A percentile compares a stretch with the other conserved stretches of the same genome.
Evolutionary conservation across 169 alveolate species (phyloP).

Genomic region (Hammondia hammondi): DNA sequence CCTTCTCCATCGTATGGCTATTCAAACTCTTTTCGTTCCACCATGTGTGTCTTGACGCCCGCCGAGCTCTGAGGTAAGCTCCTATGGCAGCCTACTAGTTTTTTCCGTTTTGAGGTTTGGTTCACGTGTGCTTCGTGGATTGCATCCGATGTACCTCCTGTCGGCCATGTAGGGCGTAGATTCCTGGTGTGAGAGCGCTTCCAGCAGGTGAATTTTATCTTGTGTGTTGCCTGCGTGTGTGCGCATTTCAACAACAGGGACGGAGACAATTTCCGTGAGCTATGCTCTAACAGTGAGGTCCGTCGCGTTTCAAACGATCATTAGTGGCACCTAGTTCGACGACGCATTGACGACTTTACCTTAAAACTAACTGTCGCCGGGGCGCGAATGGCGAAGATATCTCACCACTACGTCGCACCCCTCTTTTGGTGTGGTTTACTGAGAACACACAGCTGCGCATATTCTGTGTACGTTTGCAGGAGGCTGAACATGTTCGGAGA

Average conservation of each 20-base stretch:
- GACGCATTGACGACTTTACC: too few relatives aligned
- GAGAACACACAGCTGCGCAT: neutral
- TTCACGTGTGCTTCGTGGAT: too few relatives aligned
- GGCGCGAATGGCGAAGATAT: too few relatives aligned
- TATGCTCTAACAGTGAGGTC: constrained; percentile 69
- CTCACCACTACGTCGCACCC: too few relatives aligned
- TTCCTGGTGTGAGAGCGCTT: neutral
- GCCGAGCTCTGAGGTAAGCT: constrained; percentile 75
- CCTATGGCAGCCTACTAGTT: neutral
- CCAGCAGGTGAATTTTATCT: neutral
- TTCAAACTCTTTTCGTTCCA: constrained; percentile 89
- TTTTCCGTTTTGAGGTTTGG: neutral
- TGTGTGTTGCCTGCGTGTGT: neutral
- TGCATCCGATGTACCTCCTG: too few relatives aligned
- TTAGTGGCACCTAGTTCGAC: neutral
- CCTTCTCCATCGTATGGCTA: constrained; percentile 90
- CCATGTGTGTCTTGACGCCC: constrained; percentile 90
- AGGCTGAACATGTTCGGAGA: constrained; percentile 81
- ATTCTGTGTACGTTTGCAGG: constrained; percentile 60
- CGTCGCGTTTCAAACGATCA: constrained; percentile 14
- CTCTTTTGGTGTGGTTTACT: too few relatives aligned
- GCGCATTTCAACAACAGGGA: neutral
- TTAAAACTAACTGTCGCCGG: too few relatives aligned
- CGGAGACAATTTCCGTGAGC: constrained; percentile 72
- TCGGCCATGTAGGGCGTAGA: too few relatives aligned